A percentile compares a stretch with the other conserved stretches of the same genome.
Evolutionary conservation across 2,329 filamentous ascomycete species (phyloP).

Genomic region (Lecanicillium sp.): DNA sequence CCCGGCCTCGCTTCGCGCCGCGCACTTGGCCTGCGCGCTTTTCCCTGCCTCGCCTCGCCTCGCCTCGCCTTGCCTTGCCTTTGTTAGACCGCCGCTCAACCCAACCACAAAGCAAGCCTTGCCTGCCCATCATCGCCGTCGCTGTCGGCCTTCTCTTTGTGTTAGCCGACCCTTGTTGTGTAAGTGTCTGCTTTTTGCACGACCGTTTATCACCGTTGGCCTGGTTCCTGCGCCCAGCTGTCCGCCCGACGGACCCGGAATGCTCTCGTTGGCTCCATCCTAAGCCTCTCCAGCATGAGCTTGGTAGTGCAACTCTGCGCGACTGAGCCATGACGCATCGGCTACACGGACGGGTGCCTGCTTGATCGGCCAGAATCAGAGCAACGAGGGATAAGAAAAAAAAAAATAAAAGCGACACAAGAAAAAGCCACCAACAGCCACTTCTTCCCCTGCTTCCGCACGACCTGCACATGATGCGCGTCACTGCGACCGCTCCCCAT

Average conservation of each 20-base stretch:
- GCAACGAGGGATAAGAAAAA: not conserved
- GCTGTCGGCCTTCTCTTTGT: no score
- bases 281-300: not conserved
- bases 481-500: not conserved
- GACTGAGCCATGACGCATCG: not conserved
- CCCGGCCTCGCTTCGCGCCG: conserved; percentile 8
- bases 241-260: no score
- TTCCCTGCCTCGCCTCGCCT: not conserved
- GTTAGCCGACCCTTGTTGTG: conserved; percentile 11
- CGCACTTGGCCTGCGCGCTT: conserved; percentile 12
- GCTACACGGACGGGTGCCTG: not conserved
- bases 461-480: not conserved
- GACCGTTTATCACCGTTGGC: not conserved
- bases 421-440: not conserved
- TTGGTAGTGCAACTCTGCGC: not conserved
- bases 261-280: not conserved
- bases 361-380: not conserved
- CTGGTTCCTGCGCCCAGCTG: no score
- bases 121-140: no score
- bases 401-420: not conserved
- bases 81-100: conserved; percentile 1
- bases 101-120: not conserved
- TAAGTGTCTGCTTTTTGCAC: conserved; percentile 2
- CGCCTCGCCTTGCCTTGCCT: not conserved
- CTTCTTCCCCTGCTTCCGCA: not conserved